Conservation (phyloP, 2,329 filamentous ascomycete genomes). For the Fusarium dimerum region DNA sequence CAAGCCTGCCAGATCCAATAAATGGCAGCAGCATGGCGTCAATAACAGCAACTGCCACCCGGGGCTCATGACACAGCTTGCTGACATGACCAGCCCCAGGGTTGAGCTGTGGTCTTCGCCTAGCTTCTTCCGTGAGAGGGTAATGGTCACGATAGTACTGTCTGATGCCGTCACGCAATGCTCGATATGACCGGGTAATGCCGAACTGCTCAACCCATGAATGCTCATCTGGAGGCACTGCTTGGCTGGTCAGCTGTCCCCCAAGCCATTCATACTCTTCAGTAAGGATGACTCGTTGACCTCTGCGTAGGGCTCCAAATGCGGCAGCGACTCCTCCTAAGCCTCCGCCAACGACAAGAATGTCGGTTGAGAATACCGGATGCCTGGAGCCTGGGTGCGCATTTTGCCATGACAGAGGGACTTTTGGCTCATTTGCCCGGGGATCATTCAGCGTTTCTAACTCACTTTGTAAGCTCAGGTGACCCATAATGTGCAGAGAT, state of each 20-base stretch:
- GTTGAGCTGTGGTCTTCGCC: slow-evolving; percentile 26
- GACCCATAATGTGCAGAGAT: slow-evolving; percentile 8
- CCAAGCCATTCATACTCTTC: slow-evolving; percentile 33
- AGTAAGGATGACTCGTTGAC: slow-evolving; percentile 24
- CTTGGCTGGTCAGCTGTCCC: slow-evolving; percentile 30
- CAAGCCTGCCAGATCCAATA: slow-evolving; percentile 24
- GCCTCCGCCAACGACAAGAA: slow-evolving; percentile 27
- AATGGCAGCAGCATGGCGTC: slow-evolving; percentile 29
- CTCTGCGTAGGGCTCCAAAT: slow-evolving; percentile 26
- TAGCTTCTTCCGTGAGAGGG: slow-evolving; percentile 26
- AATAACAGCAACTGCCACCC: slow-evolving; percentile 30
- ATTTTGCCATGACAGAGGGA: background rate
- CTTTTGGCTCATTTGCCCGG: background rate
- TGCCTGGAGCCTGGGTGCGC: slow-evolving; percentile 3
- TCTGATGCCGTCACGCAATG: slow-evolving; percentile 24
- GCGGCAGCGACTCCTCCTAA: slow-evolving; percentile 31
- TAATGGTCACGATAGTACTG: slow-evolving; percentile 30
- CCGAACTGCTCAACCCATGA: slow-evolving; percentile 33
- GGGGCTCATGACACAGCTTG: slow-evolving; percentile 31
- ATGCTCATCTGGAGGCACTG: slow-evolving; percentile 31
- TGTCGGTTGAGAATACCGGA: slow-evolving; percentile 18
- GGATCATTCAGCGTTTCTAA: background rate
- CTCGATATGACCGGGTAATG: slow-evolving; percentile 28
- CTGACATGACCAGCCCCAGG: slow-evolving; percentile 31
- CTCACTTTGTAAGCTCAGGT: background rate